Evolutionary conservation across 169 alveolate species (phyloP).

Genomic region (Plasmodium vinckei): DNA sequence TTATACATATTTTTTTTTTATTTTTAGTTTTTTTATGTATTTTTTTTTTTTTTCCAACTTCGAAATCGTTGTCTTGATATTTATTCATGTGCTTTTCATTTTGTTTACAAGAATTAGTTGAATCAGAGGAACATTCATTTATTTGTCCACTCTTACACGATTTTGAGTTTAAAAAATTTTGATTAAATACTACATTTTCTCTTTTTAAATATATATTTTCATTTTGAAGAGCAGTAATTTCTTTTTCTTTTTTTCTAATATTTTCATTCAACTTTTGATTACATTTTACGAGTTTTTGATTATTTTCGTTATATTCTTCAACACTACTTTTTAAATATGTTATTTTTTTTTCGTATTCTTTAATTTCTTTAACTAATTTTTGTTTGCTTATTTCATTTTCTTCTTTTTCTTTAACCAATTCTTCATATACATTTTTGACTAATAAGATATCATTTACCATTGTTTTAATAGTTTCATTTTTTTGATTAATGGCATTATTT

Average conservation of each 20-base stretch:
- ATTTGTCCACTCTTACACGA: neutral
- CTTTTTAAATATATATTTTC: slow-evolving; percentile 57
- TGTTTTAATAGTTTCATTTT: slow-evolving; percentile 42
- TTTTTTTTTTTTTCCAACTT: neutral
- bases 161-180: slow-evolving; percentile 43
- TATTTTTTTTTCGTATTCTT: slow-evolving; percentile 28
- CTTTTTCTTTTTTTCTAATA: slow-evolving; percentile 33
- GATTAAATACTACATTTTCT: slow-evolving; percentile 47
- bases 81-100: too few relatives aligned
- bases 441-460: slow-evolving; percentile 61
- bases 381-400: slow-evolving; percentile 31
- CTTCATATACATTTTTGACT: slow-evolving; percentile 64
- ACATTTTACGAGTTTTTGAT: slow-evolving; percentile 26
- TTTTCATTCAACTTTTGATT: slow-evolving; percentile 38
- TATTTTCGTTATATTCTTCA: slow-evolving; percentile 18
- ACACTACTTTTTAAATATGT: slow-evolving; percentile 25
- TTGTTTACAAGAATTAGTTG: too few relatives aligned
- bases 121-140: too few relatives aligned
- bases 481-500: slow-evolving; percentile 17
- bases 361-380: slow-evolving; percentile 17
- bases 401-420: slow-evolving; percentile 52
- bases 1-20: too few relatives aligned
- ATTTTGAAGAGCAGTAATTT: slow-evolving; percentile 19
- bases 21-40: too few relatives aligned
- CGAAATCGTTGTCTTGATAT: neutral